phyloP scores from a whole-genome alignment of 2,329 filamentous ascomycete species.

The Nemania abortiva region DNA sequence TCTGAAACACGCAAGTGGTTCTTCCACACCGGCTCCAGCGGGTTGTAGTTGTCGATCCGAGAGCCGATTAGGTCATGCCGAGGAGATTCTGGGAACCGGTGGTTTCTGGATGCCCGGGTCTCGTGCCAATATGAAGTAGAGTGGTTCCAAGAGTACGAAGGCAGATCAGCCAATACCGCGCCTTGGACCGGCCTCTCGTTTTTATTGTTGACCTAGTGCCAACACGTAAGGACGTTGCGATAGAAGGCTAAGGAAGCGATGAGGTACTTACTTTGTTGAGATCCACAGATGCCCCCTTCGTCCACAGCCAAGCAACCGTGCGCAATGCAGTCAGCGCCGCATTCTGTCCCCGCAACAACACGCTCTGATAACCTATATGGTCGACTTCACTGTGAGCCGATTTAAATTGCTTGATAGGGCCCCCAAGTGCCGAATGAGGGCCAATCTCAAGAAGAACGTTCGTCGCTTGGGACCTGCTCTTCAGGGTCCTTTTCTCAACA shows the following conservation, averaged over 20 bases:
- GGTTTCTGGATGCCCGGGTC: conserved; percentile 14
- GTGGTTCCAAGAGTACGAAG: conserved; percentile 37
- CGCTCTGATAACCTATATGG: conserved; percentile 13
- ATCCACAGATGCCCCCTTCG: conserved; percentile 22
- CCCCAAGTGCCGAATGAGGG: conserved; percentile 22
- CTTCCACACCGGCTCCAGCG: conserved; percentile 56
- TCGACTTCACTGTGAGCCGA: conserved; percentile 6
- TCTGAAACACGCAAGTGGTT: conserved; percentile 57
- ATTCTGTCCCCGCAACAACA: conserved; percentile 11
- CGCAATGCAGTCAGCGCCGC: conserved; percentile 17
- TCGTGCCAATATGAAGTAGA: conserved; percentile 31
- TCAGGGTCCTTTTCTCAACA: conserved; percentile 19
- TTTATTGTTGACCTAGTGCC: conserved; percentile 2
- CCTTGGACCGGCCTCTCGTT: not conserved
- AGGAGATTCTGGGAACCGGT: conserved; percentile 18
- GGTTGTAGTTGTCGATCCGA: conserved; percentile 43
- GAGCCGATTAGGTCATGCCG: conserved; percentile 38
- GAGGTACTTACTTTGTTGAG: conserved; percentile 48
- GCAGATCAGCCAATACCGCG: conserved; percentile 23
- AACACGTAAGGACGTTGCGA: conserved; percentile 29
- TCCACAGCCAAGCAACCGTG: conserved; percentile 12
- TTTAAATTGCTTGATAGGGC: conserved; percentile 25
- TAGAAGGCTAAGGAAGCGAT: conserved; percentile 40
- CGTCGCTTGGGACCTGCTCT: conserved; percentile 19
- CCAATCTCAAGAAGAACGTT: conserved; percentile 22